A percentile compares a stretch with the other conserved stretches of the same genome.
phyloP scores from a whole-genome alignment of 2,329 filamentous ascomycete genomes.

The Diplocarpon mali region DNA sequence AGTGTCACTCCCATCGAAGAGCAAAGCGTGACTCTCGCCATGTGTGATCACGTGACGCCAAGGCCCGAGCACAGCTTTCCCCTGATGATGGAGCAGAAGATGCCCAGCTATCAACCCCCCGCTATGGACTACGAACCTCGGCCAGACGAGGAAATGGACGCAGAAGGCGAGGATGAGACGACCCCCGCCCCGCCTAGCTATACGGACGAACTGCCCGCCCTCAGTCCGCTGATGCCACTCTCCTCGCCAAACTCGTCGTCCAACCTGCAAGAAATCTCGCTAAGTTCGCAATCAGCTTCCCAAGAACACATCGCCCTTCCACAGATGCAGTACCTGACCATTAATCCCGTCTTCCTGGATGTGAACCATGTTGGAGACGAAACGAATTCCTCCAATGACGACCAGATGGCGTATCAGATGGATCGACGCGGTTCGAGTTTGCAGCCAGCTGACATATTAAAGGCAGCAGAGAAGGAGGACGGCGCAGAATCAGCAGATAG shows the following conservation, averaged over 20 bases:
- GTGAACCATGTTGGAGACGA: constrained; percentile 3
- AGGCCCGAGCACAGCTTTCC: neutral
- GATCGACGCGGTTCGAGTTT: neutral
- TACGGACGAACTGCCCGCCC: constrained; percentile 2
- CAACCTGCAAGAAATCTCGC: constrained; percentile 3
- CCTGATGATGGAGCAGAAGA: neutral
- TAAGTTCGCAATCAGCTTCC: constrained; percentile 1
- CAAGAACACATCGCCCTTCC: neutral
- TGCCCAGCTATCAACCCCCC: neutral
- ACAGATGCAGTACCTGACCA: constrained; percentile 3
- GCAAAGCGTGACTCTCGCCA: neutral
- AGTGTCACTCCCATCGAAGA: constrained; percentile 2
- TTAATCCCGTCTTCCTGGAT: constrained; percentile 2
- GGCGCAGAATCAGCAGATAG: neutral
- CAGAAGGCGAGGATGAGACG: neutral
- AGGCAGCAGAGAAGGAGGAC: neutral
- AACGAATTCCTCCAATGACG: constrained; percentile 1
- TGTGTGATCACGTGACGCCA: constrained; percentile 4
- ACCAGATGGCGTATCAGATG: constrained; percentile 6
- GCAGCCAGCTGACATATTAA: neutral
- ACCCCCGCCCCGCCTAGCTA: constrained; percentile 1
- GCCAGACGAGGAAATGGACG: neutral
- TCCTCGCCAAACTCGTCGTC: constrained; percentile 2
- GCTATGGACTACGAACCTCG: neutral
- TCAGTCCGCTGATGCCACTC: constrained; percentile 5